These are phyloP conservation scores for Globisporangium recalcitrans DNA, from an alignment of 352 stramenopile genomes.

Conservation along the genomic window DNA sequence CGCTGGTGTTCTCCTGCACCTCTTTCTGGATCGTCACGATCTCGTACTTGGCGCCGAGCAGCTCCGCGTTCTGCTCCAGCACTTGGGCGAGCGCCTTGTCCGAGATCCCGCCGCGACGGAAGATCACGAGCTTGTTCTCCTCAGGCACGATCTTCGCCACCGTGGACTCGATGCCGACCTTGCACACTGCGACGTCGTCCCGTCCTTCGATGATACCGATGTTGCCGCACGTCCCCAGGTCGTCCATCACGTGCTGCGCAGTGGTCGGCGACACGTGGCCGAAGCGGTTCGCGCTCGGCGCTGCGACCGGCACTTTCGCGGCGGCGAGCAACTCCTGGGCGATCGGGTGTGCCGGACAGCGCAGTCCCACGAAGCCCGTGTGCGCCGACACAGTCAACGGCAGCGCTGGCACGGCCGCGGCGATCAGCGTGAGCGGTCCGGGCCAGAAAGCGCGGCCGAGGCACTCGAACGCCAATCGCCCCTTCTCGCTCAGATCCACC, in stretches of 20 bases:
- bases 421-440: slow-evolving; percentile 96
- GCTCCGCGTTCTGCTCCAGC: slow-evolving; percentile 39
- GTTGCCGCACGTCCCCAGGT: slow-evolving; percentile 90
- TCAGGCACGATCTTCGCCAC: slow-evolving; percentile 88
- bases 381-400: slow-evolving; percentile 86
- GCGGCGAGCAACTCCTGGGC: slow-evolving; percentile 86
- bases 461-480: slow-evolving; percentile 66
- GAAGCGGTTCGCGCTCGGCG: slow-evolving; percentile 98
- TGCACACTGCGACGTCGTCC: slow-evolving; percentile 44
- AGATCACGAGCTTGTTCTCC: slow-evolving; percentile 78
- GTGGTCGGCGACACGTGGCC: slow-evolving; percentile 97
- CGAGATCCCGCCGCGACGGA: slow-evolving; percentile 83
- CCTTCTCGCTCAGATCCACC: slow-evolving; percentile 73
- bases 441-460: slow-evolving; percentile 94
- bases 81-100: slow-evolving; percentile 59
- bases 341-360: slow-evolving; percentile 91
- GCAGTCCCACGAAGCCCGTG: slow-evolving; percentile 97
- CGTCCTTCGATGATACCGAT: slow-evolving; percentile 81
- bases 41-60: slow-evolving; percentile 41
- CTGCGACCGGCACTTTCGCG: slow-evolving; percentile 93
- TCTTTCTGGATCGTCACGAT: slow-evolving; percentile 68
- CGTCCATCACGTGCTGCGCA: slow-evolving; percentile 95
- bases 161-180: slow-evolving; percentile 93
- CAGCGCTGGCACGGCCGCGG: slow-evolving; percentile 82
- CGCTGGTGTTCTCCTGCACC: slow-evolving; percentile 50